phyloP scores from a whole-genome alignment of 495 filamentous ascomycete species.

The Trichocladium antarcticum region DNA sequence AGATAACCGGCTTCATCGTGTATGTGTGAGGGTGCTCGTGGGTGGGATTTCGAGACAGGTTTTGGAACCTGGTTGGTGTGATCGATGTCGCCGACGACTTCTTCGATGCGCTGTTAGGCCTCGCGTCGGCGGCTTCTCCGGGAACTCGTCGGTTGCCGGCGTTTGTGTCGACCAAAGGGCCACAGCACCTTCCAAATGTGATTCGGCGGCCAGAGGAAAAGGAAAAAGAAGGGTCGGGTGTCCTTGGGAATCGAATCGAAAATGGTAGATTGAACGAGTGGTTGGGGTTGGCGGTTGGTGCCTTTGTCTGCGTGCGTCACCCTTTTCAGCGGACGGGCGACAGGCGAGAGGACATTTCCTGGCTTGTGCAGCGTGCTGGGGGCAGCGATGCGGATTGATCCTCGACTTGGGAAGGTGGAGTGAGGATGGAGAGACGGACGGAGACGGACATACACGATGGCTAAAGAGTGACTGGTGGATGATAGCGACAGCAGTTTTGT shows the following conservation, averaged over 20 bases:
- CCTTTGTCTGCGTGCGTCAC: conserved; percentile 8
- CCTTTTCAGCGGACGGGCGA: conserved; percentile 20
- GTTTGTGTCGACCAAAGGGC: conserved; percentile 6
- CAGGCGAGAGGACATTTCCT: conserved; percentile 20
- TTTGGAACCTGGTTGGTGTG: background rate
- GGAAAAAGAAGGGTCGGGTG: background rate
- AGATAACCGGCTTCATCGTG: conserved; percentile 22
- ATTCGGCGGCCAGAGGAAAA: conserved; percentile 2
- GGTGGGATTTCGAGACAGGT: background rate
- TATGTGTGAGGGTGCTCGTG: background rate
- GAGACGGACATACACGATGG: conserved; percentile 7
- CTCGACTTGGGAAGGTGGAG: conserved; percentile 8
- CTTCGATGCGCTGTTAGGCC: background rate
- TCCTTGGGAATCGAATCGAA: conserved; percentile 14
- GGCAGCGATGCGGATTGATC: conserved; percentile 8
- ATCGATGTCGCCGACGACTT: background rate
- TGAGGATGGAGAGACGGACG: conserved; percentile 4
- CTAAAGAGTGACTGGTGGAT: conserved; percentile 23
- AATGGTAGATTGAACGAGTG: conserved; percentile 18
- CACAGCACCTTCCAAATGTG: conserved; percentile 16
- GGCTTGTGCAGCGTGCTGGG: conserved; percentile 12
- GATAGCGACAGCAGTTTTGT: conserved; percentile 24
- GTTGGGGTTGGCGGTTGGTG: conserved; percentile 5
- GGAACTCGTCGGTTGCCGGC: background rate
- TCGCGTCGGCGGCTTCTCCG: conserved; percentile 3